Percentiles rank a stretch among this genome's conserved stretches.
phyloP scores from a whole-genome alignment of 257 asterid species.

The Scutellaria minor region DNA sequence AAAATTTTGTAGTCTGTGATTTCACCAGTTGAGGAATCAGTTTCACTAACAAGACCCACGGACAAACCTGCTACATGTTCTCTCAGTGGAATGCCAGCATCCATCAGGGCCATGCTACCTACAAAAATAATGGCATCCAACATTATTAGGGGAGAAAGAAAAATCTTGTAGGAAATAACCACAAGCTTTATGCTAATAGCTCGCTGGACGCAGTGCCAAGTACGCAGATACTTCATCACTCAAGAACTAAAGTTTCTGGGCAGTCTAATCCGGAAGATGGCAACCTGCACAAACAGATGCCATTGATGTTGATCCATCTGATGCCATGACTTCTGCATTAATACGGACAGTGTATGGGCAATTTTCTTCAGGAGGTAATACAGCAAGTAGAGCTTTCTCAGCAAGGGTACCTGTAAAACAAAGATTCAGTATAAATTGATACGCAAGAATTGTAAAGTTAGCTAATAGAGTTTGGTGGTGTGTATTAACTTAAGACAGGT shows the following conservation, averaged over 20 bases:
- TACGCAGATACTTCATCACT: slow-evolving; percentile 21
- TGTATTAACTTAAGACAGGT: neutral
- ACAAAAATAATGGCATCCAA: slow-evolving; percentile 31
- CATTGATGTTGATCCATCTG: slow-evolving; percentile 99
- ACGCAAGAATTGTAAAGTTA: neutral
- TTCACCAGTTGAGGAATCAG: slow-evolving; percentile 82
- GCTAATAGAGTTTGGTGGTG: neutral
- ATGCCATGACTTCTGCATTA: slow-evolving; percentile 98
- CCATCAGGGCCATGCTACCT: slow-evolving; percentile 99
- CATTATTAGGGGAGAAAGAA: slow-evolving; percentile 9
- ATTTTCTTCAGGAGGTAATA: slow-evolving; percentile 85
- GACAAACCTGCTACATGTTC: slow-evolving; percentile 95
- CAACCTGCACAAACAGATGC: slow-evolving; percentile 99
- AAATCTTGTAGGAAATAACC: slow-evolving; percentile 24
- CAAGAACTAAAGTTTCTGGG: slow-evolving; percentile 20
- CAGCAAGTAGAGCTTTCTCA: slow-evolving; percentile 91
- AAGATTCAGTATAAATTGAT: slow-evolving; percentile 29
- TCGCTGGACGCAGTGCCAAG: slow-evolving; percentile 8
- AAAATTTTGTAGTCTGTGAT: slow-evolving; percentile 80
- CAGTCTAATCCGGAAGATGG: slow-evolving; percentile 26
- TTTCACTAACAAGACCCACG: slow-evolving; percentile 87
- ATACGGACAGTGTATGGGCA: slow-evolving; percentile 86
- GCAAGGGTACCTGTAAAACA: slow-evolving; percentile 84
- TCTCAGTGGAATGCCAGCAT: slow-evolving; percentile 89
- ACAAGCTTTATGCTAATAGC: slow-evolving; percentile 12